phyloP scores from a whole-genome alignment of 2,329 filamentous ascomycete genomes.

The Fusarium palustre region DNA sequence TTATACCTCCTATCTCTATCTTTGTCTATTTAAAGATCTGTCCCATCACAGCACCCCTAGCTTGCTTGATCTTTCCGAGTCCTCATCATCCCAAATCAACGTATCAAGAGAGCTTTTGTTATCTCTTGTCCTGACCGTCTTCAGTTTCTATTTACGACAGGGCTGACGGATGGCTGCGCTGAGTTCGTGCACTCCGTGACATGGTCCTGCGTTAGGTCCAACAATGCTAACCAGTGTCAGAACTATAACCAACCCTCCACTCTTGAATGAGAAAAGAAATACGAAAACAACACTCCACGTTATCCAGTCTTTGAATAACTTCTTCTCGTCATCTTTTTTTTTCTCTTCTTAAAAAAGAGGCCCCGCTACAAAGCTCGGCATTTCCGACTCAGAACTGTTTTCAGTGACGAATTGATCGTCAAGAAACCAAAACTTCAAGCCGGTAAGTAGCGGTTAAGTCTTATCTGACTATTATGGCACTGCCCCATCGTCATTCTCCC shows the following conservation, averaged over 20 bases:
- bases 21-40: constrained; percentile 18
- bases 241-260: constrained; percentile 40
- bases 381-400: constrained; percentile 44
- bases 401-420: constrained; percentile 40
- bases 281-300: constrained; percentile 16
- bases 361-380: constrained; percentile 33
- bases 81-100: constrained; percentile 32
- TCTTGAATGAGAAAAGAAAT: constrained; percentile 39
- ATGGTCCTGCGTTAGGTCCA: constrained; percentile 29
- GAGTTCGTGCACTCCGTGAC: constrained; percentile 44
- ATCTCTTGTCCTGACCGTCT: constrained; percentile 44
- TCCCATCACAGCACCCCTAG: constrained; percentile 12
- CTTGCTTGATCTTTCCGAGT: constrained; percentile 36
- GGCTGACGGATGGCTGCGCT: constrained; percentile 49
- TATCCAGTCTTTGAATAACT: constrained; percentile 27
- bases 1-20: constrained; percentile 12
- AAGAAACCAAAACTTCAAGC: constrained; percentile 28
- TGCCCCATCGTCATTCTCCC: constrained; percentile 30
- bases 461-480: constrained; percentile 35
- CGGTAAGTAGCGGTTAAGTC: constrained; percentile 39
- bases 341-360: neutral
- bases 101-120: constrained; percentile 47
- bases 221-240: constrained; percentile 46
- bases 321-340: constrained; percentile 2
- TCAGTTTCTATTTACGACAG: constrained; percentile 49